Percentiles rank a stretch among this genome's conserved stretches.
Conservation (phyloP, 164 flowering plant genomes). For the Kalanchoe fedtschenkoi region DNA sequence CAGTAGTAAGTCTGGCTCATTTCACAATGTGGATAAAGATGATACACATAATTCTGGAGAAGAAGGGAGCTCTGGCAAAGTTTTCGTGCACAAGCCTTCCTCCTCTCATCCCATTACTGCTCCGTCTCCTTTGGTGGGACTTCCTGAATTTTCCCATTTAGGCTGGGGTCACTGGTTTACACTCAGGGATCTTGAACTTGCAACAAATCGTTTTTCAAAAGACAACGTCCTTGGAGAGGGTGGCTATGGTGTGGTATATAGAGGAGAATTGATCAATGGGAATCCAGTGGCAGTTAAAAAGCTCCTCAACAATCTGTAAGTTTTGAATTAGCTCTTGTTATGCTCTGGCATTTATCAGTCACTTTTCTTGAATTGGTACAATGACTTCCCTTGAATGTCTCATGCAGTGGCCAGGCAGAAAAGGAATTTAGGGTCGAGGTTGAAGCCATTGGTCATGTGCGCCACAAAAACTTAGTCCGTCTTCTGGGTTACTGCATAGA, state of each 20-base stretch:
- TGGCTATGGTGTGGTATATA: conserved; percentile 66
- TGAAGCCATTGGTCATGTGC: conserved; percentile 74
- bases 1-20: conserved; percentile 51
- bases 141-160: conserved; percentile 80
- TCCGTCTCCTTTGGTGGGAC: conserved; percentile 62
- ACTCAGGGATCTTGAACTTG: conserved; percentile 61
- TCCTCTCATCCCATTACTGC: conserved; percentile 40
- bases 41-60: conserved; percentile 44
- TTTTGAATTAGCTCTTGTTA: neutral
- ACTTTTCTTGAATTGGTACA: neutral
- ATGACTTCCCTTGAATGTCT: neutral
- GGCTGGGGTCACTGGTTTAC: conserved; percentile 95
- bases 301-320: conserved; percentile 66
- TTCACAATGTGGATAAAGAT: conserved; percentile 47
- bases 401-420: conserved; percentile 65
- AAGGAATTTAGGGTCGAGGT: conserved; percentile 73
- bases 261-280: conserved; percentile 50
- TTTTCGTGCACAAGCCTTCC: conserved; percentile 16
- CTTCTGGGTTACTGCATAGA: conserved; percentile 67
- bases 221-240: conserved; percentile 70
- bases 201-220: conserved; percentile 52
- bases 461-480: conserved; percentile 74
- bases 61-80: conserved; percentile 26
- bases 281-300: conserved; percentile 64
- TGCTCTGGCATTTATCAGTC: neutral